Evolutionary conservation across 2,329 filamentous ascomycete species (phyloP).

Genomic region (Tolypocladium tundrense): DNA sequence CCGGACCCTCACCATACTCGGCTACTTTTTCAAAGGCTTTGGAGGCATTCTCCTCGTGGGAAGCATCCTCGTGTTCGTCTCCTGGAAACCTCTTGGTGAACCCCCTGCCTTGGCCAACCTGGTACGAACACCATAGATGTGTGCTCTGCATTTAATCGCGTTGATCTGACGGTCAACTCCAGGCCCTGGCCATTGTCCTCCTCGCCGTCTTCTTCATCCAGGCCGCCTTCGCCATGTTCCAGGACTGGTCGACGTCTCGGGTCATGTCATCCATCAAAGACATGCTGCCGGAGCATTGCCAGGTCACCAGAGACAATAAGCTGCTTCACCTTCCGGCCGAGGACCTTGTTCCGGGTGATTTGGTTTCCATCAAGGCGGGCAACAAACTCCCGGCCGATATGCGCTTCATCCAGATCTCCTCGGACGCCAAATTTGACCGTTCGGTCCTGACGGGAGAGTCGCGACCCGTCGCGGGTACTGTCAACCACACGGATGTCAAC

Average conservation of each 20-base stretch:
- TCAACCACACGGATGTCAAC: constrained; percentile 60
- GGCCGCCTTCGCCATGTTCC: constrained; percentile 59
- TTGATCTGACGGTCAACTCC: background rate
- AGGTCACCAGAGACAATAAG: constrained; percentile 50
- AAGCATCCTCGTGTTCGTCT: constrained; percentile 62
- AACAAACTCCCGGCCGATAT: constrained; percentile 68
- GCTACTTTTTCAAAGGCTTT: constrained; percentile 72
- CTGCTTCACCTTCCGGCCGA: constrained; percentile 37
- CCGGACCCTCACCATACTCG: constrained; percentile 44
- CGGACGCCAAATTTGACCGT: constrained; percentile 62
- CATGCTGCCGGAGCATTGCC: constrained; percentile 67
- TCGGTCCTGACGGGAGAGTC: constrained; percentile 64
- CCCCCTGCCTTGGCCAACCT: constrained; percentile 61
- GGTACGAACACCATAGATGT: constrained; percentile 5
- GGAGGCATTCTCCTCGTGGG: constrained; percentile 60
- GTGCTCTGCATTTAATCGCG: background rate
- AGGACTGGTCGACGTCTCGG: constrained; percentile 65
- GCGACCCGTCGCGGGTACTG: constrained; percentile 49
- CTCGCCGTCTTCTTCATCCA: constrained; percentile 59
- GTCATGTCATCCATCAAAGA: constrained; percentile 73
- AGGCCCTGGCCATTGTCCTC: constrained; percentile 62
- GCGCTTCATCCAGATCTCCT: constrained; percentile 57
- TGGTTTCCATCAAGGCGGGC: constrained; percentile 58
- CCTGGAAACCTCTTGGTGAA: constrained; percentile 65
- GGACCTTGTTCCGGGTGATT: constrained; percentile 62